These are phyloP conservation scores for Fagopyrum homotropicum DNA, from an alignment of 148 eudicot genomes.

Conservation along the genomic window DNA sequence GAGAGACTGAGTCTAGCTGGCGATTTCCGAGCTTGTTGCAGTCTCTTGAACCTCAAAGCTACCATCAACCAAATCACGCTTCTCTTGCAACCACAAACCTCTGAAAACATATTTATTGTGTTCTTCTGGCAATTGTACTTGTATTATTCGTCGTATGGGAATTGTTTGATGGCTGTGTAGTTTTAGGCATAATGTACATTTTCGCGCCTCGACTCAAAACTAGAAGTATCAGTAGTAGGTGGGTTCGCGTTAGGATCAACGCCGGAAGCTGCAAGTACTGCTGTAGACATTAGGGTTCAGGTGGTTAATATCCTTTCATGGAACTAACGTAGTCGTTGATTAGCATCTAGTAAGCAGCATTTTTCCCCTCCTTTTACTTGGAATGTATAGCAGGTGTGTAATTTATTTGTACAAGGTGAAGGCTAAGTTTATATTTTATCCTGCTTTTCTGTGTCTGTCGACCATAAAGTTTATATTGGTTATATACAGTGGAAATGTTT, in stretches of 20 bases:
- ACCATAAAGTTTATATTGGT: neutral
- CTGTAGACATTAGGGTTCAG: neutral
- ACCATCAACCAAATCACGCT: neutral
- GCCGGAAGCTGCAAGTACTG: neutral
- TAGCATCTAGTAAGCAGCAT: neutral
- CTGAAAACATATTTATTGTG: neutral
- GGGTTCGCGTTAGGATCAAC: neutral
- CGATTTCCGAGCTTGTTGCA: slow-evolving; percentile 3
- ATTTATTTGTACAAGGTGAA: slow-evolving; percentile 1
- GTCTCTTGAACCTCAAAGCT: slow-evolving; percentile 11
- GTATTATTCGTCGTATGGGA: slow-evolving; percentile 3
- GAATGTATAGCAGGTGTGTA: slow-evolving; percentile 10
- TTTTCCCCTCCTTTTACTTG: neutral
- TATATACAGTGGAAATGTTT: no score
- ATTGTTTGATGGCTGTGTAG: neutral
- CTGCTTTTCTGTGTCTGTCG: neutral
- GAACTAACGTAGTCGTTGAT: slow-evolving; percentile 7
- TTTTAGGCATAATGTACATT: neutral
- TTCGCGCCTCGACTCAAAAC: neutral
- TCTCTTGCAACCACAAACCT: neutral
- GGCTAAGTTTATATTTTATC: neutral
- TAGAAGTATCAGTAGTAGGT: neutral
- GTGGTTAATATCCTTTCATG: neutral
- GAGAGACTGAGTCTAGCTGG: neutral
- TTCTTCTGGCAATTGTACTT: slow-evolving; percentile 4